Conservation (phyloP, 177 flowering plant genomes). For the Vitis hybrid region DNA sequence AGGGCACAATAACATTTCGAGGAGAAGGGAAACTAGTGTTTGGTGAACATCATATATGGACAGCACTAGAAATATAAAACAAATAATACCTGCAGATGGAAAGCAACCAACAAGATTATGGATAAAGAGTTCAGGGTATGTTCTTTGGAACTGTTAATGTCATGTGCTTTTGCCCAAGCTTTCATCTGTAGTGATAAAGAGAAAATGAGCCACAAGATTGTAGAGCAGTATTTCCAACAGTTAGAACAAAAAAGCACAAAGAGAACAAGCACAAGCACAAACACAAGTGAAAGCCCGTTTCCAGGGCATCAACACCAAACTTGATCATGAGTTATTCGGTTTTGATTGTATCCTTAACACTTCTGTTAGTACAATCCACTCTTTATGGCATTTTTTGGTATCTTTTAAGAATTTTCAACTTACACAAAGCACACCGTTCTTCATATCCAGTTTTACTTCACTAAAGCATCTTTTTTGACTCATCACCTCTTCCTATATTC, state of each 20-base stretch:
- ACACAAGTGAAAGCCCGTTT: not conserved
- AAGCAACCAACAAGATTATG: slow-evolving; percentile 57
- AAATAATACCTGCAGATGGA: slow-evolving; percentile 72
- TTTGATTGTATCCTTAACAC: too few species aligned
- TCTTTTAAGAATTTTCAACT: too few species aligned
- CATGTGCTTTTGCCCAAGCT: slow-evolving; percentile 65
- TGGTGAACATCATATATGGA: not conserved
- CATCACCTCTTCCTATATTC: too few species aligned
- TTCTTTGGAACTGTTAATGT: slow-evolving; percentile 66
- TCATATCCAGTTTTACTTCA: too few species aligned
- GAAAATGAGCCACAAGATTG: not conserved
- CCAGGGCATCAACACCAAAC: too few species aligned
- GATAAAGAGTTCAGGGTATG: slow-evolving; percentile 66
- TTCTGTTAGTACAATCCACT: too few species aligned
- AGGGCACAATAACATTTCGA: not conserved
- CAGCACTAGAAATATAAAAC: not conserved
- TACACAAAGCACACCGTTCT: too few species aligned
- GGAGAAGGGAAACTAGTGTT: not conserved
- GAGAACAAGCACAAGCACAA: not conserved
- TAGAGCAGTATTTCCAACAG: not conserved
- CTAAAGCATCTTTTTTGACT: too few species aligned
- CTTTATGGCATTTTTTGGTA: too few species aligned
- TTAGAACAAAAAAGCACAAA: not conserved
- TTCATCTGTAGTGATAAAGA: slow-evolving; percentile 50
- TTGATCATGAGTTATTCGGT: too few species aligned